These are phyloP conservation scores for Euphorbia celastroides DNA, from an alignment of 441 rosid species.

Conservation along the genomic window DNA sequence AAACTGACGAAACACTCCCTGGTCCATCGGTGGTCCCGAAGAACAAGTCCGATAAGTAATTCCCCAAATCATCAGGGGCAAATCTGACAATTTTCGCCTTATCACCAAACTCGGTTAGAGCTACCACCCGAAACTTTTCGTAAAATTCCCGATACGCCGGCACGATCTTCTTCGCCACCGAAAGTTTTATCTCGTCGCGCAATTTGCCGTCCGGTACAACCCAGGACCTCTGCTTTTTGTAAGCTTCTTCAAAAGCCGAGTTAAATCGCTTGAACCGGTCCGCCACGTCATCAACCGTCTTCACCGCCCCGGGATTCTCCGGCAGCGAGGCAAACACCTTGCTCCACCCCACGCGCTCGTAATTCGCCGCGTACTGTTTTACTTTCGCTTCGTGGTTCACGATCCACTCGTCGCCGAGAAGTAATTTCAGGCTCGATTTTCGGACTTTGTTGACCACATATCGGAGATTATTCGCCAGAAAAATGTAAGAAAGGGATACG, in stretches of 20 bases:
- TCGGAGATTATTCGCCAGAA: constrained; percentile 72
- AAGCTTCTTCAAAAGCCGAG: constrained; percentile 49
- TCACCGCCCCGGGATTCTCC: constrained; percentile 23
- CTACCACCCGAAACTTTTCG: constrained; percentile 20
- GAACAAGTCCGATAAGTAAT: constrained; percentile 62
- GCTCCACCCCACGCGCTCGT: constrained; percentile 69
- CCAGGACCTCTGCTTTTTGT: constrained; percentile 54
- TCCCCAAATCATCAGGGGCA: constrained; percentile 66
- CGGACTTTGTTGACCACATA: constrained; percentile 60
- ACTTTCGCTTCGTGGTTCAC: constrained; percentile 52
- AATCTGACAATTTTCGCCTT: constrained; percentile 29
- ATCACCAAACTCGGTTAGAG: constrained; percentile 15
- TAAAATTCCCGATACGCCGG: constrained; percentile 44
- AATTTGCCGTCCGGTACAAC: constrained; percentile 49
- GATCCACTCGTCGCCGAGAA: constrained; percentile 69
- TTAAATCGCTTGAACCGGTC: constrained; percentile 46
- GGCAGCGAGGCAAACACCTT: constrained; percentile 43
- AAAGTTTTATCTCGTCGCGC: constrained; percentile 49
- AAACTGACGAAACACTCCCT: constrained; percentile 35
- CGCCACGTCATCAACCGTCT: constrained; percentile 24
- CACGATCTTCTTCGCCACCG: constrained; percentile 37
- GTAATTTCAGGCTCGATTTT: constrained; percentile 37
- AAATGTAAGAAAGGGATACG: constrained; percentile 67
- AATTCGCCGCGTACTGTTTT: constrained; percentile 52
- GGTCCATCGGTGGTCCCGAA: constrained; percentile 29